Conservation (phyloP, 108 stramenopile genomes). For the Skeletonema menzelii region DNA sequence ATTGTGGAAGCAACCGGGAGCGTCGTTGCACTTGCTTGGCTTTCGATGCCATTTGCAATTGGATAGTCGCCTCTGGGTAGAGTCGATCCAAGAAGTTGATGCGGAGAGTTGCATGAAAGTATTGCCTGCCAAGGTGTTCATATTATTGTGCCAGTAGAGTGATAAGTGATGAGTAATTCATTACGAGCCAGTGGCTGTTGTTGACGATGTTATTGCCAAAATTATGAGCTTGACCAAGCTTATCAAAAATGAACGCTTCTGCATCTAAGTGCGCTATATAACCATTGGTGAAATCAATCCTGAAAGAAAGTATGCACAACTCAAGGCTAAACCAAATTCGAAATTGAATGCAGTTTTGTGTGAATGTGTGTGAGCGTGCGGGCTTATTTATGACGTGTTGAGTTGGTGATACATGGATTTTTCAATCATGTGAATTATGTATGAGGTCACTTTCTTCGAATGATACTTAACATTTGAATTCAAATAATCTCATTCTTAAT, state of each 20-base stretch:
- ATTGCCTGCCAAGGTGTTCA: background rate
- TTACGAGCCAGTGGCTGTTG: background rate
- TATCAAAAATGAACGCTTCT: background rate
- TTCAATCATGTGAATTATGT: too few species aligned
- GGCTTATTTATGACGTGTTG: background rate
- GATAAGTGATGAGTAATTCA: background rate
- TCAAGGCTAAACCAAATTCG: background rate
- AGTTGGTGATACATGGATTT: background rate
- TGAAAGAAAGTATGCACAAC: background rate
- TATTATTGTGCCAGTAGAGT: background rate
- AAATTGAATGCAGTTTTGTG: background rate
- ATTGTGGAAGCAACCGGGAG: background rate
- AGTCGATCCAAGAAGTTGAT: background rate
- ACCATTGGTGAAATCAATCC: background rate
- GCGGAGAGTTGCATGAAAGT: background rate
- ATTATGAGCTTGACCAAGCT: background rate
- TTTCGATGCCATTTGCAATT: background rate
- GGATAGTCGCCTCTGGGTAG: background rate
- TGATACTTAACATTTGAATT: too few species aligned
- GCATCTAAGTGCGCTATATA: background rate
- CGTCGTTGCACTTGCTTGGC: background rate
- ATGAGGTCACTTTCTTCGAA: too few species aligned
- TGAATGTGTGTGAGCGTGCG: background rate
- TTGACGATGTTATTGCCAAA: background rate
- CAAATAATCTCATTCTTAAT: too few species aligned